Percentiles rank a stretch among this genome's conserved stretches.
Conservation (phyloP, 2,329 filamentous ascomycete genomes). For the Cucurbitaria berberidis region DNA sequence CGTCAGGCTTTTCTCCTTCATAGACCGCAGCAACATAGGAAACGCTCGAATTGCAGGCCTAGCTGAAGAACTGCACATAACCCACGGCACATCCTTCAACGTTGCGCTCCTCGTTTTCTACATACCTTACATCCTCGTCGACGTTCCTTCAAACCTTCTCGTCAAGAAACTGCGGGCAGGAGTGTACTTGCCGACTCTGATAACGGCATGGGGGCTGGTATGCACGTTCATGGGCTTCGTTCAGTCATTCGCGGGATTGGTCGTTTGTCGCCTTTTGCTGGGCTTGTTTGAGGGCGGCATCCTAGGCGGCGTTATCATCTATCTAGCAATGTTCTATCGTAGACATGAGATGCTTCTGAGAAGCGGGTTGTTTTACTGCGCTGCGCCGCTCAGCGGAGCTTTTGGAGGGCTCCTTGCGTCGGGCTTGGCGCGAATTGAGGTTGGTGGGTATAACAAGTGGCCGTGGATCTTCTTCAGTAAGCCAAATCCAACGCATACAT, state of each 20-base stretch:
- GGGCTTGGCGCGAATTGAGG: conserved; percentile 50
- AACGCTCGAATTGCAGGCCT: conserved; percentile 54
- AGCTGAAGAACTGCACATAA: conserved; percentile 47
- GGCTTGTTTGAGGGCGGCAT: conserved; percentile 53
- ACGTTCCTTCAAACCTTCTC: conserved; percentile 51
- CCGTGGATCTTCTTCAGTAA: conserved; percentile 32
- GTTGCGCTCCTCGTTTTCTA: conserved; percentile 54
- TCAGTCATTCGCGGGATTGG: conserved; percentile 48
- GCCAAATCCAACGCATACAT: not conserved
- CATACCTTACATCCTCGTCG: conserved; percentile 52
- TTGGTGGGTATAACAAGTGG: conserved; percentile 49
- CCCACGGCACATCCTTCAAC: conserved; percentile 50
- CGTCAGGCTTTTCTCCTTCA: conserved; percentile 52
- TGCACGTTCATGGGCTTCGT: conserved; percentile 52
- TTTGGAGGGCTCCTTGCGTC: conserved; percentile 54
- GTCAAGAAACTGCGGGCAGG: conserved; percentile 51
- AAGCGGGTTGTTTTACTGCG: conserved; percentile 48
- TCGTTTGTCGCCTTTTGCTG: conserved; percentile 51
- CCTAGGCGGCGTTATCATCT: conserved; percentile 51
- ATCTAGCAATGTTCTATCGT: conserved; percentile 52
- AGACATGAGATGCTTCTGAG: conserved; percentile 51
- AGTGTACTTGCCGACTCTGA: conserved; percentile 49
- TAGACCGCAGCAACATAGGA: conserved; percentile 52
- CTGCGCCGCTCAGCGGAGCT: conserved; percentile 49
- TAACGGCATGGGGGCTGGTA: conserved; percentile 50